Conservation (phyloP, 1,139 yeast species). For the Suhomyces bolitotheri region DNA sequence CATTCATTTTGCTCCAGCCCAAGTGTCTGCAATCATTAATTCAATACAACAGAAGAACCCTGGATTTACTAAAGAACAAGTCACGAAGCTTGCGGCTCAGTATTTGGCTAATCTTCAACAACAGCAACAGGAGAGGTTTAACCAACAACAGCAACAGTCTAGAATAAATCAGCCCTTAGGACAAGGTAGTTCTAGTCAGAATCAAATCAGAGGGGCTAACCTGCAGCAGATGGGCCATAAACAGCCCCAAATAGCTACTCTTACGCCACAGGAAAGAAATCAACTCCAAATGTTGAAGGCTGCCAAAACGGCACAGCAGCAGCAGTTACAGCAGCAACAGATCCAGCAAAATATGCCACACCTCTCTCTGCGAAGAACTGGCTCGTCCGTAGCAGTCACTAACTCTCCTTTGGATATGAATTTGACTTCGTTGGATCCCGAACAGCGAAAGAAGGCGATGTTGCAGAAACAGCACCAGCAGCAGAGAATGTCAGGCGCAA, state of each 20-base stretch:
- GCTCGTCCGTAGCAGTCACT: conserved; percentile 10
- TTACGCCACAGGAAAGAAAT: conserved; percentile 40
- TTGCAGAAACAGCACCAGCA: conserved; percentile 26
- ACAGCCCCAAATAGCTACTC: conserved; percentile 31
- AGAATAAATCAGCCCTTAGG: conserved; percentile 1
- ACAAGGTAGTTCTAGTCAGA: conserved; percentile 2
- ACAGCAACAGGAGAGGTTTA: conserved; percentile 43
- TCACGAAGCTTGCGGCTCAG: conserved; percentile 69
- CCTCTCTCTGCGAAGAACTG: conserved; percentile 11
- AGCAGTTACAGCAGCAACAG: conserved; percentile 25
- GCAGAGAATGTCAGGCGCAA: conserved; percentile 9
- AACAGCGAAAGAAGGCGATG: conserved; percentile 29
- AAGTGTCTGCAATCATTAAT: conserved; percentile 67
- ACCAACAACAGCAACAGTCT: conserved; percentile 32
- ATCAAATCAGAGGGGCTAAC: conserved; percentile 3
- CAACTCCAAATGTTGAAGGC: conserved; percentile 42
- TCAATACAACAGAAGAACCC: conserved; percentile 74
- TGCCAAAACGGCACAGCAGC: conserved; percentile 33
- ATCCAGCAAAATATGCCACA: conserved; percentile 13
- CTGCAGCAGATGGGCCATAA: conserved; percentile 15
- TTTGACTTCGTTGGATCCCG: conserved; percentile 29
- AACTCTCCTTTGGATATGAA: conserved; percentile 22
- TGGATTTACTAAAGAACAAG: conserved; percentile 65
- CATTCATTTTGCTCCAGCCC: conserved; percentile 57
- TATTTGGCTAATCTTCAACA: conserved; percentile 62